phyloP scores from a whole-genome alignment of 2,329 filamentous ascomycete genomes.

The Huntiella abstrusa region DNA sequence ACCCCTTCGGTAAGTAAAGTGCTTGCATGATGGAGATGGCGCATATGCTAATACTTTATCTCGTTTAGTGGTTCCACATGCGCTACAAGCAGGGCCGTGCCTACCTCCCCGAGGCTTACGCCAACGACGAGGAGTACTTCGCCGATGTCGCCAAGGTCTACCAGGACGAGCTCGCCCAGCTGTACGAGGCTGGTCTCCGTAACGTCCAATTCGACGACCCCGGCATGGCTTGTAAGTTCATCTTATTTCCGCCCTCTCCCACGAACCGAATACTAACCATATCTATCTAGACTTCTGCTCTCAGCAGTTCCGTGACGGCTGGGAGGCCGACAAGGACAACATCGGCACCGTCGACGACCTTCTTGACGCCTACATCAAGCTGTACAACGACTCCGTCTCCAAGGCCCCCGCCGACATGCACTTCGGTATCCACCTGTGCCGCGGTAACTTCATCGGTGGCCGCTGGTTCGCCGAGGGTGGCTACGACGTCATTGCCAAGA shows the following conservation, averaged over 20 bases:
- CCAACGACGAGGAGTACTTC: constrained; percentile 35
- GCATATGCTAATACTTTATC: constrained; percentile 7
- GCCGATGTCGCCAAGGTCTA: constrained; percentile 46
- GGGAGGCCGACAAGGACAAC: constrained; percentile 49
- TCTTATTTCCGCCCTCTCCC: too few relatives aligned
- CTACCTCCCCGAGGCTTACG: constrained; percentile 15
- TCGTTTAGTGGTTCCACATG: constrained; percentile 16
- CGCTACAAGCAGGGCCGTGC: constrained; percentile 15
- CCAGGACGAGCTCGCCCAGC: constrained; percentile 38
- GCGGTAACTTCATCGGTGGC: constrained; percentile 40
- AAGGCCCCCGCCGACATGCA: constrained; percentile 46
- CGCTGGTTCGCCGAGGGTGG: constrained; percentile 46
- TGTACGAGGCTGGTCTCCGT: constrained; percentile 42
- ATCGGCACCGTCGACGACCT: constrained; percentile 44
- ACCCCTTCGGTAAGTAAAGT: constrained; percentile 22
- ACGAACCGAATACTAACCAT: background rate
- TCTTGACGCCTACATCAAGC: constrained; percentile 49
- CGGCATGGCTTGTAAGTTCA: constrained; percentile 41
- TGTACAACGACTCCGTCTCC: constrained; percentile 52
- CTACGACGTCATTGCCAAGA: constrained; percentile 42
- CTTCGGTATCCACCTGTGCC: constrained; percentile 46
- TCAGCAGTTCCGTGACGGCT: constrained; percentile 50
- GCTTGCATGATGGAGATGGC: background rate
- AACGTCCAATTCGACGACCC: constrained; percentile 54
- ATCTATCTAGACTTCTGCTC: constrained; percentile 47